Conservation (phyloP, 2,329 filamentous ascomycete species). For the Dothiorella sarmentorum region DNA sequence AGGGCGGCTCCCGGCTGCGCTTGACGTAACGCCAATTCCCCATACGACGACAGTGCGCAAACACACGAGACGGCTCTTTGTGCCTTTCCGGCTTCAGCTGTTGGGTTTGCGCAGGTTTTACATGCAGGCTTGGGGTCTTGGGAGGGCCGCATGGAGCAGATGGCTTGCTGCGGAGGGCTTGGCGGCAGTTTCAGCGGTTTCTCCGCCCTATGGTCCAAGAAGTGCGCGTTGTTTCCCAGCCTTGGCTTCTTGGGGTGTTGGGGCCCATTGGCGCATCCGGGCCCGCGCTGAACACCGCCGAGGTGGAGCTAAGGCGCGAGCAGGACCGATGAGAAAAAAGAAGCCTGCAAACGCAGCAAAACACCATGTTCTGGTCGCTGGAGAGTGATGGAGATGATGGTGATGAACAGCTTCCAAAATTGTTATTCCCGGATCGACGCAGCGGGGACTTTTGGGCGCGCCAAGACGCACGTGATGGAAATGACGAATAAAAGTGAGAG, state of each 20-base stretch:
- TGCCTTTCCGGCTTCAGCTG: not conserved
- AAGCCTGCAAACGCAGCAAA: too few species aligned
- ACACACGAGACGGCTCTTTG: not conserved
- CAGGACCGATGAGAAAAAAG: too few species aligned
- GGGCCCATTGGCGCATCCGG: not conserved
- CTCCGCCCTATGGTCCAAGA: not conserved
- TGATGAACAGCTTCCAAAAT: too few species aligned
- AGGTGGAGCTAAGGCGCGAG: too few species aligned
- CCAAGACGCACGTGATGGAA: slow-evolving; percentile 7
- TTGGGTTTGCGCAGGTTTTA: not conserved
- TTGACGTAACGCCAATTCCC: slow-evolving; percentile 13
- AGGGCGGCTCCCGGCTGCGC: slow-evolving; percentile 4
- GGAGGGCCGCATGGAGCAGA: not conserved
- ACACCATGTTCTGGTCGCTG: too few species aligned
- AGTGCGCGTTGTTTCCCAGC: not conserved
- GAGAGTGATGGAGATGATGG: too few species aligned
- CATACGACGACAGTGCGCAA: not conserved
- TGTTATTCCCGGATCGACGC: not conserved
- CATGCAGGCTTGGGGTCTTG: not conserved
- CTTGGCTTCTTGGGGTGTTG: not conserved
- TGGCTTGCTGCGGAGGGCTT: not conserved
- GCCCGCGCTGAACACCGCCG: not conserved
- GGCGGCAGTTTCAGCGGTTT: slow-evolving; percentile 6
- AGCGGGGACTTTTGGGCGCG: not conserved
- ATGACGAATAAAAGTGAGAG: too few species aligned